A percentile compares a stretch with the other conserved stretches of the same genome.
Conservation (phyloP, 371 early-diverging fungal species). For the Nematocida sp. region DNA sequence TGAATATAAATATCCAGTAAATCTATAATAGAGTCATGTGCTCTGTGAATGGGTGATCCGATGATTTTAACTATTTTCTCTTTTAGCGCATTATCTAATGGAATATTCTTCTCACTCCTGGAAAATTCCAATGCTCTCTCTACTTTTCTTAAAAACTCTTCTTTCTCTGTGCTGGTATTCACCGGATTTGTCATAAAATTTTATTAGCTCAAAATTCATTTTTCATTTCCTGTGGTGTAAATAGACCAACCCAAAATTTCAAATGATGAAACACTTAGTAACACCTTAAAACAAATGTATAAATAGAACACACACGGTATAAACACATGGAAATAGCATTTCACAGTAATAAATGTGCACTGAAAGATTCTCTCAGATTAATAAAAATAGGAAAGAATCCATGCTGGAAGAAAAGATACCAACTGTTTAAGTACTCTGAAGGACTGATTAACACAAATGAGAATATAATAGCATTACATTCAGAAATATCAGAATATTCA, state of each 20-base stretch:
- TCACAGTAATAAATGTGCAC: conserved; percentile 54
- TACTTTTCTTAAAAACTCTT: conserved; percentile 4
- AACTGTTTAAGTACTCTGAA: conserved; percentile 31
- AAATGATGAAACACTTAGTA: conserved; percentile 5
- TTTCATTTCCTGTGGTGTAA: not conserved
- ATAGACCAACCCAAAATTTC: not conserved
- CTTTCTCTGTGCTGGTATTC: not conserved
- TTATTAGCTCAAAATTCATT: not conserved
- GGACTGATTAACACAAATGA: conserved; percentile 47
- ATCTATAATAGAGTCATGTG: not conserved
- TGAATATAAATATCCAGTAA: not conserved
- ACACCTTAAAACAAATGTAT: conserved; percentile 7
- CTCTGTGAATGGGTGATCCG: not conserved
- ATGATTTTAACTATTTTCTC: not conserved
- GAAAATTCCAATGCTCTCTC: not conserved
- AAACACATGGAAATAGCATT: conserved; percentile 55
- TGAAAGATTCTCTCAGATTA: conserved; percentile 40
- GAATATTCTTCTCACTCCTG: not conserved
- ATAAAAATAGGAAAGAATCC: conserved; percentile 34
- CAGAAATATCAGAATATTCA: conserved; percentile 14
- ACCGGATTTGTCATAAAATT: not conserved
- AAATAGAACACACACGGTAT: not conserved
- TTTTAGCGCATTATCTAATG: not conserved
- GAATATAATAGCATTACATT: conserved; percentile 34
- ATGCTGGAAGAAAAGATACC: conserved; percentile 44